Conservation (phyloP, 2,329 filamentous ascomycete genomes). For the Aplosporella prunicola region DNA sequence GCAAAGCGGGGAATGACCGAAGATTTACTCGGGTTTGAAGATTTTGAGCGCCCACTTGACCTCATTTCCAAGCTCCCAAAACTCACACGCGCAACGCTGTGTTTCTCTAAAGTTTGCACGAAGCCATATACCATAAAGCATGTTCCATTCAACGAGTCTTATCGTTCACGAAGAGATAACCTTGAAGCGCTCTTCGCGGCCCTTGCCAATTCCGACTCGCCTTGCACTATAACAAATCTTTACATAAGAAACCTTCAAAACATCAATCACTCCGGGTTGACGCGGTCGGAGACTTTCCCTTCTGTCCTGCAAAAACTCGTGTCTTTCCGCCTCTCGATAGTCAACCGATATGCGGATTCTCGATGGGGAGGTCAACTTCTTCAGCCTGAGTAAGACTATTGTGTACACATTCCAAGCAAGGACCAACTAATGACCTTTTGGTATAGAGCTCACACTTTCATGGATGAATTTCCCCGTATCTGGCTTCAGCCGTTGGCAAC, state of each 20-base stretch:
- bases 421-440: background rate
- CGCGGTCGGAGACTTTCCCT: background rate
- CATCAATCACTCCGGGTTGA: background rate
- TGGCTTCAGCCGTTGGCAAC: conserved; percentile 18
- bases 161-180: too few relatives aligned
- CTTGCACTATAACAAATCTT: background rate
- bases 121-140: too few relatives aligned
- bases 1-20: too few relatives aligned
- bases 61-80: too few relatives aligned
- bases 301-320: background rate
- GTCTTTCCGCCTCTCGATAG: background rate
- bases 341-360: background rate
- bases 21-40: too few relatives aligned
- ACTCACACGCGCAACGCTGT: too few relatives aligned
- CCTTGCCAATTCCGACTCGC: background rate
- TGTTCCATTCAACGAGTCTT: too few relatives aligned
- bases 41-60: too few relatives aligned
- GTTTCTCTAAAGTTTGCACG: too few relatives aligned
- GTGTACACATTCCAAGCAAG: background rate
- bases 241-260: background rate
- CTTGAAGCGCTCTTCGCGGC: too few relatives aligned
- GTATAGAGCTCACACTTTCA: conserved; percentile 16
- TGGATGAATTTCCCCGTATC: conserved; percentile 11
- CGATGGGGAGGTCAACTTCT: background rate
- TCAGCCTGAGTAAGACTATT: background rate